phyloP scores from a whole-genome alignment of 1,139 yeast species.

The Candida freyschussii region DNA sequence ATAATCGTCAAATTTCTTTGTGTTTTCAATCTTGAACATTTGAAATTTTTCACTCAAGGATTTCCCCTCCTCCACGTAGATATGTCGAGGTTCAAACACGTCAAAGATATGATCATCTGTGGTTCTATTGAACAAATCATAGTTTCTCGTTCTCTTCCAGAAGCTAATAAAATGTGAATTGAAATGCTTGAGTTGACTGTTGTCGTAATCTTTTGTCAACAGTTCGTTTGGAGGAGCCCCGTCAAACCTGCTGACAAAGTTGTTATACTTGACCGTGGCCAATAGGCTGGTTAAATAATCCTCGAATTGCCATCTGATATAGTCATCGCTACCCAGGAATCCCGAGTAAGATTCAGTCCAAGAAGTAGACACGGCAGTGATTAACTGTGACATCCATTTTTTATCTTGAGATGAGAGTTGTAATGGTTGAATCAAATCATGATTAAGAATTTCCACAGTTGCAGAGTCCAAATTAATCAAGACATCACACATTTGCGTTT shows the following conservation, averaged over 20 bases:
- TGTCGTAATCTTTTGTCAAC: constrained; percentile 28
- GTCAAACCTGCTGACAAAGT: constrained; percentile 42
- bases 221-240: constrained; percentile 32
- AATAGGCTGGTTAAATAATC: constrained; percentile 78
- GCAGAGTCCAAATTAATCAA: constrained; percentile 50
- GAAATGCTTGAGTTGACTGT: constrained; percentile 43
- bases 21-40: constrained; percentile 19
- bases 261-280: constrained; percentile 65
- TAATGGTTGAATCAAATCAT: constrained; percentile 39
- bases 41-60: constrained; percentile 31
- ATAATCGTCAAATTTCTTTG: constrained; percentile 23
- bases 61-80: constrained; percentile 28
- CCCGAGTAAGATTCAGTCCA: constrained; percentile 41
- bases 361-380: constrained; percentile 21
- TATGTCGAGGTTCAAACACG: constrained; percentile 76
- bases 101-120: constrained; percentile 91
- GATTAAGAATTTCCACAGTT: constrained; percentile 42
- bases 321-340: constrained; percentile 82
- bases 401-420: constrained; percentile 62
- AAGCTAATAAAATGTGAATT: constrained; percentile 49
- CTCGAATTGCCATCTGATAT: constrained; percentile 81
- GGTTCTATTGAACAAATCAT: constrained; percentile 57
- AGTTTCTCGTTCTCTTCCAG: constrained; percentile 71
- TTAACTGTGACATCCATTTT: constrained; percentile 43
- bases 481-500: constrained; percentile 47